phyloP scores from a whole-genome alignment of 2,329 filamentous ascomycete species.

The Dactylellina parvicollis region DNA sequence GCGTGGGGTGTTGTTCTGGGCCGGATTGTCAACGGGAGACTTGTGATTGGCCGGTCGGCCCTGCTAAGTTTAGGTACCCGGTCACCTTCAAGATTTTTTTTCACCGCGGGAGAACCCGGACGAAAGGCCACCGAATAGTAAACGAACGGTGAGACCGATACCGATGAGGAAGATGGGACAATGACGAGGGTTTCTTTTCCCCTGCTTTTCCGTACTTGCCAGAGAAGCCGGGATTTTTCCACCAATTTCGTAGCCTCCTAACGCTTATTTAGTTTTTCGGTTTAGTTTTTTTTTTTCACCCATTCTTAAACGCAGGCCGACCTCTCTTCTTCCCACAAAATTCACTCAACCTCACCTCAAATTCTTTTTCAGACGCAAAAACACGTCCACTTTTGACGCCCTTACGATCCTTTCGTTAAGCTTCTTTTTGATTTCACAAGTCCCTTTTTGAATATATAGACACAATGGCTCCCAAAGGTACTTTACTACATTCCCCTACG shows the following conservation, averaged over 20 bases:
- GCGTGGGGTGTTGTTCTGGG: slow-evolving; percentile 31
- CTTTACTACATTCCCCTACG: not conserved
- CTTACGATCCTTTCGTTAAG: slow-evolving; percentile 39
- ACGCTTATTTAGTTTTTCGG: slow-evolving; percentile 20
- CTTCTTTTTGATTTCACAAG: not conserved
- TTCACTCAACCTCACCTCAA: slow-evolving; percentile 27
- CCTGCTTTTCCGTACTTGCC: not conserved
- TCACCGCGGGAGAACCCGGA: slow-evolving; percentile 46
- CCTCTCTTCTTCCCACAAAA: slow-evolving; percentile 21
- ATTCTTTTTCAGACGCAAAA: not conserved
- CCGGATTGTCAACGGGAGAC: slow-evolving; percentile 9
- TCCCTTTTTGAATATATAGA: slow-evolving; percentile 46
- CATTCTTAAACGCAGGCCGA: slow-evolving; percentile 17
- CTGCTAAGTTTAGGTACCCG: slow-evolving; percentile 12
- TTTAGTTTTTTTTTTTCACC: slow-evolving; percentile 30
- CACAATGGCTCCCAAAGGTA: slow-evolving; percentile 57
- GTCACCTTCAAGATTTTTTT: slow-evolving; percentile 3
- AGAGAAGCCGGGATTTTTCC: slow-evolving; percentile 13
- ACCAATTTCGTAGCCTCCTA: slow-evolving; percentile 14
- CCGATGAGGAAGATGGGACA: slow-evolving; percentile 25
- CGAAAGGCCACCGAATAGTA: slow-evolving; percentile 21
- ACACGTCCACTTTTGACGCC: too few relatives aligned
- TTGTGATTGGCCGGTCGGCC: slow-evolving; percentile 30
- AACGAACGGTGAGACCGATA: not conserved
- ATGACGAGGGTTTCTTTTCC: not conserved